Evolutionary conservation across 2,329 filamentous ascomycete species (phyloP).

Genomic region (Cladorrhinum sp.): DNA sequence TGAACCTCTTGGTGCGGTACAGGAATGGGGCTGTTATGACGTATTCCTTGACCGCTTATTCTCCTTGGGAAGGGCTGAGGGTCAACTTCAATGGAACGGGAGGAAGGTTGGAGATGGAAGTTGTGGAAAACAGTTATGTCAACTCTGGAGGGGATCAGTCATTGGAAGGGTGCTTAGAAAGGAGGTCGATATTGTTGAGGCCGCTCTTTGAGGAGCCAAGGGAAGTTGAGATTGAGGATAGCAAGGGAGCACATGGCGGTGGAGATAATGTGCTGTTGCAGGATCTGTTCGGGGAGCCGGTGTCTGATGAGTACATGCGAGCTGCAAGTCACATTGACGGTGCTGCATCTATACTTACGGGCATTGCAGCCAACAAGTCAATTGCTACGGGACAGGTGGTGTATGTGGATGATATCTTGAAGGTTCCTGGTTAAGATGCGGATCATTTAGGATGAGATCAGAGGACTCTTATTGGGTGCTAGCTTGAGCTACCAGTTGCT

Average conservation of each 20-base stretch:
- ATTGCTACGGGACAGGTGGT: slow-evolving; percentile 57
- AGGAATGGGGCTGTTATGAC: slow-evolving; percentile 55
- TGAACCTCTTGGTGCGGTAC: slow-evolving; percentile 59
- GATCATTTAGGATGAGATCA: neutral
- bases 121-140: slow-evolving; percentile 61
- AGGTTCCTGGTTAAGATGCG: slow-evolving; percentile 27
- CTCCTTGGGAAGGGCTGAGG: slow-evolving; percentile 60
- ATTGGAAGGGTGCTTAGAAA: slow-evolving; percentile 51
- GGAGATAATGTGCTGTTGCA: slow-evolving; percentile 56
- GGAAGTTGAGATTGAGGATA: slow-evolving; percentile 51
- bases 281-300: slow-evolving; percentile 55
- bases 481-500: too few species aligned
- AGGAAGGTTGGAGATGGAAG: slow-evolving; percentile 58
- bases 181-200: slow-evolving; percentile 46
- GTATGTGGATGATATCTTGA: slow-evolving; percentile 51
- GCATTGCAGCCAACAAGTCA: slow-evolving; percentile 57
- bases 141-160: slow-evolving; percentile 59
- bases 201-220: slow-evolving; percentile 56
- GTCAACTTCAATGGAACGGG: slow-evolving; percentile 58
- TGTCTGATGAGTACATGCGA: slow-evolving; percentile 50
- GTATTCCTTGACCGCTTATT: slow-evolving; percentile 59
- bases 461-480: neutral
- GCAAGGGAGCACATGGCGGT: slow-evolving; percentile 57
- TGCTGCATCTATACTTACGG: slow-evolving; percentile 56
- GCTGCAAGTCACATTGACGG: slow-evolving; percentile 59